Evolutionary conservation across 73 alveolate species (phyloP).

Genomic region (Paraurostyla sp.): DNA sequence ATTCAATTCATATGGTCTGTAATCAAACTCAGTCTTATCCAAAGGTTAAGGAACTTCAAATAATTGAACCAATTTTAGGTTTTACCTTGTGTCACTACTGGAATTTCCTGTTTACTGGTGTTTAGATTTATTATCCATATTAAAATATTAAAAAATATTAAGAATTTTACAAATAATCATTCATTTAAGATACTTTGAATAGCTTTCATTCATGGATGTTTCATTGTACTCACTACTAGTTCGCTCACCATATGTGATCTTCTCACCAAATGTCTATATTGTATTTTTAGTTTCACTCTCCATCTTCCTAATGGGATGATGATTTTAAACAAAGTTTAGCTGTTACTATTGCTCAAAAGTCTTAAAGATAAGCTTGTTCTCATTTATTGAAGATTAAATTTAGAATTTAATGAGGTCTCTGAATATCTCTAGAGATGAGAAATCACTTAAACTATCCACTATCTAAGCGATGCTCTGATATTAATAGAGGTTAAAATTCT

Average conservation of each 20-base stretch:
- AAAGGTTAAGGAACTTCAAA: not conserved
- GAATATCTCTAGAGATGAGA: not conserved
- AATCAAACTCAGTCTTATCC: constrained; percentile 11
- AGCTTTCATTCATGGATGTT: constrained; percentile 27
- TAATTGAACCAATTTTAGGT: not conserved
- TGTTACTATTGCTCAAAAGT: constrained; percentile 1
- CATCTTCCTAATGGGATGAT: constrained; percentile 1
- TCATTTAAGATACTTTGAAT: constrained; percentile 24
- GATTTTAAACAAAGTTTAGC: not conserved
- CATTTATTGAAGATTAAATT: not conserved
- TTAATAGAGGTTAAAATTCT: not conserved
- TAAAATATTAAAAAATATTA: too few species aligned
- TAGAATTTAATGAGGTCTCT: not conserved
- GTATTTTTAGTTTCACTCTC: constrained; percentile 23
- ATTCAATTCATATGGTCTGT: constrained; percentile 5
- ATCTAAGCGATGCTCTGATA: not conserved
- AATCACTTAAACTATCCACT: not conserved
- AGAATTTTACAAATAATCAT: too few species aligned
- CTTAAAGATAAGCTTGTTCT: not conserved
- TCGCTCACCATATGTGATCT: too few species aligned
- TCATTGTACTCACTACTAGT: constrained; percentile 41
- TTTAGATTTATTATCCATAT: too few species aligned
- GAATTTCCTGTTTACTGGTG: too few species aligned
- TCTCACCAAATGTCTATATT: not conserved
- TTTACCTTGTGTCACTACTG: not conserved